A percentile compares a stretch with the other conserved stretches of the same genome.
phyloP scores from a whole-genome alignment of 805 yeast genomes.

The Deakozyma indianensis region DNA sequence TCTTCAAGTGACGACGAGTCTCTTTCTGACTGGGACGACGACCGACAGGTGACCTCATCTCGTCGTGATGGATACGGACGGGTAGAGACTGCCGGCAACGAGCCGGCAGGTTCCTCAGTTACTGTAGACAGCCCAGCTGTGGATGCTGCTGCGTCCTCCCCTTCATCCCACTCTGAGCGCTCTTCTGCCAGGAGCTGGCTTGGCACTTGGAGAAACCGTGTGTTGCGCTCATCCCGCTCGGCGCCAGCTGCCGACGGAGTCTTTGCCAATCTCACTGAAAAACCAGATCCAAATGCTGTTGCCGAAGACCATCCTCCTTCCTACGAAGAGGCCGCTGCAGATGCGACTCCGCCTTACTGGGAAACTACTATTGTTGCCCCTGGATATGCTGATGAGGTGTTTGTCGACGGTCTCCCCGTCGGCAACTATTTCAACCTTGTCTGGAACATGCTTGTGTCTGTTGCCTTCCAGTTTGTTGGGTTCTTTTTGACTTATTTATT shows the following conservation, averaged over 20 bases:
- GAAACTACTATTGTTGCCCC: constrained; percentile 75
- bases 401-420: constrained; percentile 90
- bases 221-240: not conserved
- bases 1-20: not conserved
- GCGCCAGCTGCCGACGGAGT: constrained; percentile 58
- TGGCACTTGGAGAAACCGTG: not conserved
- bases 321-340: constrained; percentile 90
- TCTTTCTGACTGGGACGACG: constrained; percentile 1
- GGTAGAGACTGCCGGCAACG: not conserved
- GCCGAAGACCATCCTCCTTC: constrained; percentile 57
- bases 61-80: constrained; percentile 1
- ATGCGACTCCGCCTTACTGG: constrained; percentile 94
- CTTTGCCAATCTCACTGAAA: constrained; percentile 80
- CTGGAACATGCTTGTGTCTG: constrained; percentile 80
- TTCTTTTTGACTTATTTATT: constrained; percentile 78
- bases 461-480: constrained; percentile 90
- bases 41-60: not conserved
- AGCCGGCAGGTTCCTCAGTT: not conserved
- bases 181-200: constrained; percentile 1
- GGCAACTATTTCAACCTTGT: constrained; percentile 78
- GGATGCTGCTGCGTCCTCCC: not conserved
- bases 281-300: constrained; percentile 44
- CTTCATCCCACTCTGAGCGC: not conserved
- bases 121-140: not conserved
- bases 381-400: constrained; percentile 68